phyloP scores from a whole-genome alignment of 164 flowering plant species.

The Paratinospora sagittata region DNA sequence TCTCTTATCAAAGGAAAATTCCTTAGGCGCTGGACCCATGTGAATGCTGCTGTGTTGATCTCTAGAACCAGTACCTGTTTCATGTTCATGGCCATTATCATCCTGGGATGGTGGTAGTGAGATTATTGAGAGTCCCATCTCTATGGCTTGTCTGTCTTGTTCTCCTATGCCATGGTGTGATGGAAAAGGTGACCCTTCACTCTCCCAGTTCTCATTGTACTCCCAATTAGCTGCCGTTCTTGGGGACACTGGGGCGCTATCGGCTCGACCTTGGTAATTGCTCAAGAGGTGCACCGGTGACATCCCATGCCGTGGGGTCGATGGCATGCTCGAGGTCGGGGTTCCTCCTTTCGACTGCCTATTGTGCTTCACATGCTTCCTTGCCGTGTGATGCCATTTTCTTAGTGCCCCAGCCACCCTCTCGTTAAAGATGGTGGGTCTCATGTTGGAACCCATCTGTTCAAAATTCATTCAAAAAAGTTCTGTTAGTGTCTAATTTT shows the following conservation, averaged over 20 bases:
- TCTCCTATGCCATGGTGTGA: background rate
- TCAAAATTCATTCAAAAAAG: background rate
- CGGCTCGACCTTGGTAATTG: background rate
- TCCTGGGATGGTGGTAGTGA: background rate
- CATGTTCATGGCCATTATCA: background rate
- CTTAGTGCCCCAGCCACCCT: background rate
- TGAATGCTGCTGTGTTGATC: background rate
- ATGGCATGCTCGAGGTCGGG: background rate
- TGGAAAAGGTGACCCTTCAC: background rate
- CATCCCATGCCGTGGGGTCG: background rate
- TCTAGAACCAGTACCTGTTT: background rate
- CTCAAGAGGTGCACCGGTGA: constrained; percentile 2
- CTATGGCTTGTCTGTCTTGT: background rate
- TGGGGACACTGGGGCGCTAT: background rate
- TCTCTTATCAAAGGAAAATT: background rate
- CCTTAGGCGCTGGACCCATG: background rate
- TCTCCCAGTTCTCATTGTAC: background rate
- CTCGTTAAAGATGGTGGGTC: background rate
- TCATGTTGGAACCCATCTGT: background rate
- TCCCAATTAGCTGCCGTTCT: background rate
- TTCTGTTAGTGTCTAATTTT: no score
- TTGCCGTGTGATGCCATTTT: constrained; percentile 1
- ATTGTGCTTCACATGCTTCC: background rate
- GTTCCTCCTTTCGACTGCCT: background rate
- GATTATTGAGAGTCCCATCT: background rate